A percentile compares a stretch with the other conserved stretches of the same genome.
These are phyloP conservation scores for Cryptococcus jaspeensis DNA, from an alignment of 1,284 basidiomycete species.

Conservation along the genomic window DNA sequence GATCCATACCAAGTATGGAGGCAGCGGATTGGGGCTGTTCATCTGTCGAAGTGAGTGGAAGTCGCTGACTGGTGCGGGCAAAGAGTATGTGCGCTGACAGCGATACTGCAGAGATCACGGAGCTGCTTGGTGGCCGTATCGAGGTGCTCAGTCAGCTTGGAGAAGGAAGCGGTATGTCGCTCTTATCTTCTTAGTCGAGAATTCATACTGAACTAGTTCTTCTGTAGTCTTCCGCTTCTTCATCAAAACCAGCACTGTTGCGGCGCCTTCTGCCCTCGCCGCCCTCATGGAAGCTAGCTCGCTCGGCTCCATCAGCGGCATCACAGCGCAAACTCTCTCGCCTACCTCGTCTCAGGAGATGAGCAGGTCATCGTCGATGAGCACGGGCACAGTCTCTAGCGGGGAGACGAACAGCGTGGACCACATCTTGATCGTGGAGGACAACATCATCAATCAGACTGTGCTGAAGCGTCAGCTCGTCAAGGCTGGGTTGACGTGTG, in stretches of 20 bases:
- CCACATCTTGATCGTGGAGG: conserved; percentile 47
- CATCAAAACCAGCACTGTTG: conserved; percentile 37
- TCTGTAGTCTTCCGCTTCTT: conserved; percentile 50
- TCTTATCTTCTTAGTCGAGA: neutral
- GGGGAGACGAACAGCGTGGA: conserved; percentile 7
- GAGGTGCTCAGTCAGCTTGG: conserved; percentile 42
- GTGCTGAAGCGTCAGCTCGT: conserved; percentile 51
- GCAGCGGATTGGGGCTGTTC: conserved; percentile 49
- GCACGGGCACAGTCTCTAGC: conserved; percentile 1
- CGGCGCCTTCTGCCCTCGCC: conserved; percentile 19
- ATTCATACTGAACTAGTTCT: neutral
- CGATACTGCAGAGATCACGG: conserved; percentile 34
- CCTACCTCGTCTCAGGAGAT: neutral
- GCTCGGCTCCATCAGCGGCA: conserved; percentile 3
- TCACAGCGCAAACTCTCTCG: too few species aligned
- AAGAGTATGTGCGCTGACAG: too few species aligned
- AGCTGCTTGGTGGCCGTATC: conserved; percentile 46
- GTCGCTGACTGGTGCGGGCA: conserved; percentile 1
- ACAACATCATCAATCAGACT: conserved; percentile 54
- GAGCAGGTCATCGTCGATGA: conserved; percentile 10
- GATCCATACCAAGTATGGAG: conserved; percentile 50
- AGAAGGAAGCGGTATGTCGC: conserved; percentile 48
- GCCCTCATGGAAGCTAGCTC: conserved; percentile 15
- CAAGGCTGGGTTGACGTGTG: conserved; percentile 44
- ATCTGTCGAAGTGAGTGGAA: conserved; percentile 38